Evolutionary conservation across 768 basidiomycete genomes (phyloP), one percentile per base, ranked within the genome.

Genomic region (Pulveroboletus frians): DNA sequence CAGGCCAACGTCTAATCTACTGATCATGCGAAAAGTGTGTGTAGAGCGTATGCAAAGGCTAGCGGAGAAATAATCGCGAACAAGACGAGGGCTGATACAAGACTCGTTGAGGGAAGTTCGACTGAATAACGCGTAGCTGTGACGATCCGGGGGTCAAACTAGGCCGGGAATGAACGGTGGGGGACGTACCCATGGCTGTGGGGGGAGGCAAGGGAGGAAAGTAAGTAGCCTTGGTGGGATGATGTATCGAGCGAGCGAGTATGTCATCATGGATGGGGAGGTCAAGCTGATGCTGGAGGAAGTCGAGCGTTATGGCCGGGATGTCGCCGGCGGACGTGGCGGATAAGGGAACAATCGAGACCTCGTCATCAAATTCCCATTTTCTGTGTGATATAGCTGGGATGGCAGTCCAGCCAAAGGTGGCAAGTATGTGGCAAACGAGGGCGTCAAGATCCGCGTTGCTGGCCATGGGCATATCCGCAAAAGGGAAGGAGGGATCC

Each of bases 381-480:
- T 49, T 54, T 30, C 55, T 58, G 41, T 56, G 39, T 20, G 56
- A 50, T 18, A 40, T 36, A 18, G 55, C 30, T 18, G 53, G 43
- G 26, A 55, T 23, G 31, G 59, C 50, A 23, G 41, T 68, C 61
- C 79, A 81, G 21, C 70, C 68, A 49, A 75, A 74, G 23, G 71
- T 68, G 41, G 60, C 61, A 49, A 81, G 70, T 15, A 76, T 71
- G 18, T 60, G 55, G 18, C 56, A 58, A 37, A 78, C 69, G 39
- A 76, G 57, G 34, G 70, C 60, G 73, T 80, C 79, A 29, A 81
- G 73, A 63, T 66, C 62, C 45, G 46, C 49, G 38, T 30, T 54
- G 52, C 43, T 50, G 27, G 50, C 43, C 37, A 59, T 50, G 38
- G 50, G 54, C 23, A 6, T 48, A 48, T 53, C 58, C 61, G 38